Evolutionary conservation across 257 asterid genomes (phyloP).

Genomic region (Fraxinus americana): DNA sequence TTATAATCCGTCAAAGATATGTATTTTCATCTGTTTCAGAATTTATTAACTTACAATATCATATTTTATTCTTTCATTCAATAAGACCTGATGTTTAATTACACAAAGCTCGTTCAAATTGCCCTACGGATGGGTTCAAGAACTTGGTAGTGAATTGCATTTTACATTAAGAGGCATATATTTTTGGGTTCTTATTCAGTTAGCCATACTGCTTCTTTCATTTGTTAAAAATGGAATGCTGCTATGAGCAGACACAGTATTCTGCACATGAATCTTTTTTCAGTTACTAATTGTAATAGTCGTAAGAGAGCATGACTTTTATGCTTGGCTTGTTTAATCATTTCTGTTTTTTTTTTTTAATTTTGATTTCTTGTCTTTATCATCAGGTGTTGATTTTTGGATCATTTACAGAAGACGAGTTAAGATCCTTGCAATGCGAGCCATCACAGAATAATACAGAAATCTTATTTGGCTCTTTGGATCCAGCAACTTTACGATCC

Average conservation of each 20-base stretch:
- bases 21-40: not conserved
- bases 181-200: not conserved
- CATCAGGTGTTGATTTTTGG: conserved; percentile 73
- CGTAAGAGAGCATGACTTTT: conserved; percentile 4
- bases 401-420: conserved; percentile 80
- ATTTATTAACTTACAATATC: not conserved
- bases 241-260: not conserved
- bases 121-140: not conserved
- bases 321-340: not conserved
- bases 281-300: not conserved
- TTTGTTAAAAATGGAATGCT: not conserved
- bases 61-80: not conserved
- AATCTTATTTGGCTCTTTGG: conserved; percentile 67
- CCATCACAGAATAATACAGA: conserved; percentile 42
- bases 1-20: not conserved
- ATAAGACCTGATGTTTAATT: not conserved
- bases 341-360: not conserved
- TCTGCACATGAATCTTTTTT: conserved; percentile 11
- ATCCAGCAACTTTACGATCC: conserved; percentile 61
- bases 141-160: not conserved
- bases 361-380: conserved; percentile 5
- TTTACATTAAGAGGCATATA: not conserved
- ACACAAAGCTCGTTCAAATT: not conserved
- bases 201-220: conserved; percentile 3
- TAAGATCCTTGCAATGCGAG: conserved; percentile 51